A percentile compares a stretch with the other conserved stretches of the same genome.
phyloP scores from a whole-genome alignment of 306 rosid species.

The Amphicarpaea edgeworthii region DNA sequence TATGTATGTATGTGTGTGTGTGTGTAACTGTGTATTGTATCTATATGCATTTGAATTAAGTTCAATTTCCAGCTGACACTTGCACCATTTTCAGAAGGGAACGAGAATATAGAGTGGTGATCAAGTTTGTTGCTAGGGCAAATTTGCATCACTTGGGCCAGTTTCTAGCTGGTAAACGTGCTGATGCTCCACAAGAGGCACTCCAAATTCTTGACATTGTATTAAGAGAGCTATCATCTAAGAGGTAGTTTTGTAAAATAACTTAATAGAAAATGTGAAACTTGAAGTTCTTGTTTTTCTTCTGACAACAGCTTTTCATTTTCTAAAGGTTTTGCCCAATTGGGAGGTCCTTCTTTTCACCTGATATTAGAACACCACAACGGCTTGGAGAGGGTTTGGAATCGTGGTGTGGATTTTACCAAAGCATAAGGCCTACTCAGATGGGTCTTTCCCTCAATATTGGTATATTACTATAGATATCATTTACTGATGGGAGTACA shows the following conservation, averaged over 20 bases:
- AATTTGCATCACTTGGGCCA: conserved; percentile 93
- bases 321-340: conserved; percentile 78
- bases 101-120: conserved; percentile 81
- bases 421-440: conserved; percentile 99
- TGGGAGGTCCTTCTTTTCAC: conserved; percentile 97
- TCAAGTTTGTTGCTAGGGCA: conserved; percentile 86
- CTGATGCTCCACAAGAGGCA: conserved; percentile 94
- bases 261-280: neutral
- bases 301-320: conserved; percentile 46
- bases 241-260: conserved; percentile 60
- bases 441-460: conserved; percentile 98
- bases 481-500: neutral
- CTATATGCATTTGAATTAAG: conserved; percentile 12
- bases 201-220: conserved; percentile 94
- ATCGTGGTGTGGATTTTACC: conserved; percentile 98
- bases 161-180: conserved; percentile 90
- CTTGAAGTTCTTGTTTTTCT: conserved; percentile 21
- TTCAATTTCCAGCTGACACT: conserved; percentile 15
- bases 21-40: no score
- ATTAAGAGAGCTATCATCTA: conserved; percentile 78
- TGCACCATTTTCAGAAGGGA: conserved; percentile 65
- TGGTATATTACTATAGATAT: conserved; percentile 56
- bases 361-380: conserved; percentile 79
- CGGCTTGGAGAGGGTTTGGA: conserved; percentile 97
- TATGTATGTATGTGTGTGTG: no score